Conservation (phyloP, 2,329 filamentous ascomycete species). For the Byssothecium circinans region DNA sequence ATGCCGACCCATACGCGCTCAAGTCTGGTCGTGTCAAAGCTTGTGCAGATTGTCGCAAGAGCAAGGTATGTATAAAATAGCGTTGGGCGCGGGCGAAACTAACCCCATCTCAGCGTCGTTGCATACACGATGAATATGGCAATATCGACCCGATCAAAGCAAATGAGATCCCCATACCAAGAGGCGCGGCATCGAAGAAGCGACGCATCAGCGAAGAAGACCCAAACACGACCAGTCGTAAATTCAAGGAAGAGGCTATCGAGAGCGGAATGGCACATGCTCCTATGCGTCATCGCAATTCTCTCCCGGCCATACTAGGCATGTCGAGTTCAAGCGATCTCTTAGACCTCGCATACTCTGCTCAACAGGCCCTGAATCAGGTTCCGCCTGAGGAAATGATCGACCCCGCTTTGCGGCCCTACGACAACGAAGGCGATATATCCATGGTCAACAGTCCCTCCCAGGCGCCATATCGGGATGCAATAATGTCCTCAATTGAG, state of each 20-base stretch:
- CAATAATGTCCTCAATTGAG: conserved; percentile 40
- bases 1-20: conserved; percentile 46
- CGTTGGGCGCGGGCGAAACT: conserved; percentile 9
- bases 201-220: conserved; percentile 48
- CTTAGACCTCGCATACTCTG: conserved; percentile 33
- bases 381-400: conserved; percentile 29
- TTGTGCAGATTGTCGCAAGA: conserved; percentile 67
- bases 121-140: conserved; percentile 67
- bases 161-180: conserved; percentile 62
- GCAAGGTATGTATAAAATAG: conserved; percentile 56
- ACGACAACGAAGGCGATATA: conserved; percentile 20
- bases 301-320: conserved; percentile 22
- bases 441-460: conserved; percentile 15
- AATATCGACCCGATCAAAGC: conserved; percentile 66
- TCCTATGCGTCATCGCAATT: conserved; percentile 27
- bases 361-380: conserved; percentile 30
- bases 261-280: conserved; percentile 26
- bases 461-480: conserved; percentile 25
- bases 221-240: conserved; percentile 21
- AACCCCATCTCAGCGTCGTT: conserved; percentile 57
- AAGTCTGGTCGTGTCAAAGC: conserved; percentile 65
- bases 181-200: conserved; percentile 59
- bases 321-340: conserved; percentile 22
- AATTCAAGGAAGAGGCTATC: conserved; percentile 32
- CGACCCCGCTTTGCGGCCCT: conserved; percentile 31